Conservation (phyloP, 257 asterid species). For the Asclepias syriaca region DNA sequence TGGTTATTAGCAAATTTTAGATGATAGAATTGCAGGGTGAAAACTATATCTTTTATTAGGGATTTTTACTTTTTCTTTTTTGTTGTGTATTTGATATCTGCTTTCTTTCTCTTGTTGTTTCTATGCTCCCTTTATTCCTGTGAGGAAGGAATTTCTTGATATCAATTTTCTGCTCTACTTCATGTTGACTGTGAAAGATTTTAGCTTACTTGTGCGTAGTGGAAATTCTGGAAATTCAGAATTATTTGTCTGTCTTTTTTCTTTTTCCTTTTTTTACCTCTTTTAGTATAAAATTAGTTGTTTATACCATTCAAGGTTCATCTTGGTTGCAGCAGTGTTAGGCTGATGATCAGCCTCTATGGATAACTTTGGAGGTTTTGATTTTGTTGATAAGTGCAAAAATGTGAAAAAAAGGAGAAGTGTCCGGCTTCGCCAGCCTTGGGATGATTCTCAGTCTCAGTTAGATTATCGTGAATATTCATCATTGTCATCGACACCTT, state of each 20-base stretch:
- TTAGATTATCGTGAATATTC: slow-evolving; percentile 39
- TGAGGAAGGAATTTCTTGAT: background rate
- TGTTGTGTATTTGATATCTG: background rate
- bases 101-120: background rate
- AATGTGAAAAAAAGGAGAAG: slow-evolving; percentile 54
- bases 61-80: background rate
- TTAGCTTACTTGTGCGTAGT: background rate
- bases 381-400: slow-evolving; percentile 24
- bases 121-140: background rate
- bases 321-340: background rate
- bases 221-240: background rate
- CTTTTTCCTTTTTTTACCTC: background rate
- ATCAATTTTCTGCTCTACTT: background rate
- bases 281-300: background rate
- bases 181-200: background rate
- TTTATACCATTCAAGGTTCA: background rate
- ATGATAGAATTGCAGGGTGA: background rate
- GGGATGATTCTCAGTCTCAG: slow-evolving; percentile 39
- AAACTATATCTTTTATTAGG: background rate
- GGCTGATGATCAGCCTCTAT: slow-evolving; percentile 21
- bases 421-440: slow-evolving; percentile 48
- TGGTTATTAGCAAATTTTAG: background rate
- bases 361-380: slow-evolving; percentile 42
- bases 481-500: slow-evolving; percentile 57
- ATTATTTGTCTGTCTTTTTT: background rate